Evolutionary conservation across 371 early-diverging fungal species (phyloP).

Genomic region (Zopfochytrium polystomum): DNA sequence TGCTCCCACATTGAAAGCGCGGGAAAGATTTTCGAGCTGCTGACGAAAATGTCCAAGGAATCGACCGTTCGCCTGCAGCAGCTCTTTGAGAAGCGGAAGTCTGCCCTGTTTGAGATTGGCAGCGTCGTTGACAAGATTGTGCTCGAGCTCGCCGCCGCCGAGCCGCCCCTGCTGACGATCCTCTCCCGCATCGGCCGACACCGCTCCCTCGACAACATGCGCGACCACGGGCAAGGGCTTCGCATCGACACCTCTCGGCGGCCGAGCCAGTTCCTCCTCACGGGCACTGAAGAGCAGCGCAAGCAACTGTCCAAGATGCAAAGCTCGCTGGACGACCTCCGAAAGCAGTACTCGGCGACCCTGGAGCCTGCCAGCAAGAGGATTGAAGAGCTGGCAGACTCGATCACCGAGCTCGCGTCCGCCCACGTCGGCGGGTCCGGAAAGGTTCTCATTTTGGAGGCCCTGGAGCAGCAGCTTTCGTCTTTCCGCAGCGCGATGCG

Average conservation of each 20-base stretch:
- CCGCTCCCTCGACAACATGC: neutral
- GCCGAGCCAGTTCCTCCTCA: conserved; percentile 6
- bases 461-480: too few species aligned
- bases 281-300: conserved; percentile 3
- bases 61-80: conserved; percentile 2
- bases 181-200: neutral
- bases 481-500: too few species aligned
- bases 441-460: conserved; percentile 3
- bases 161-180: neutral
- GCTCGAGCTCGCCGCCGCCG: neutral
- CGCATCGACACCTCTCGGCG: neutral
- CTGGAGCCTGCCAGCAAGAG: neutral
- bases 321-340: neutral
- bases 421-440: conserved; percentile 4
- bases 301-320: conserved; percentile 2
- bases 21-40: neutral
- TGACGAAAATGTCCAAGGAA: neutral
- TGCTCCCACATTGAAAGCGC: too few species aligned
- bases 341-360: neutral
- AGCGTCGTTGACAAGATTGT: conserved; percentile 1
- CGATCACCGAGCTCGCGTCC: neutral
- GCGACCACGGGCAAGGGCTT: neutral
- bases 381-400: neutral
- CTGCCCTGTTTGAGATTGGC: conserved; percentile 9
- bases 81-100: conserved; percentile 10